phyloP scores from a whole-genome alignment of 129 eudicot species.

The Helichrysum umbraculigerum region DNA sequence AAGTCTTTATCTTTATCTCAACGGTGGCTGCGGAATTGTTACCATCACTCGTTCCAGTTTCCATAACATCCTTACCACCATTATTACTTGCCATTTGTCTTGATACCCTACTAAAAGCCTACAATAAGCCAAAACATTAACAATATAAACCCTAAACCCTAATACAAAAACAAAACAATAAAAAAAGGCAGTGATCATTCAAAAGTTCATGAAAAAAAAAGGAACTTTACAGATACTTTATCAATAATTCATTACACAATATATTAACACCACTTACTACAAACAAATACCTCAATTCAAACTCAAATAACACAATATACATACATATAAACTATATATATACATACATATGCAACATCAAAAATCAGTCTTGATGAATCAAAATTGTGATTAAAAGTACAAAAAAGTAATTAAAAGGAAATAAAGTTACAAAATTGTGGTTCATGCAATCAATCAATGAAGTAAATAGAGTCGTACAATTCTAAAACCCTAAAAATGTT shows the following conservation, averaged over 20 bases:
- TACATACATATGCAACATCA: neutral
- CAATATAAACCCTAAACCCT: neutral
- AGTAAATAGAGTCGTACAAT: constrained; percentile 6
- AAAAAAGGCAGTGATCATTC: too few relatives aligned
- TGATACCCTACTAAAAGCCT: constrained; percentile 6
- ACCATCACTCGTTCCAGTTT: constrained; percentile 45
- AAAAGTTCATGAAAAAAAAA: too few relatives aligned
- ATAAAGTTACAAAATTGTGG: constrained; percentile 10
- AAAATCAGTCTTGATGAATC: neutral
- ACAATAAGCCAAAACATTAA: neutral
- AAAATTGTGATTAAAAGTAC: neutral
- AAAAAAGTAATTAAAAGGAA: neutral
- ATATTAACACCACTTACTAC: neutral
- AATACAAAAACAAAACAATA: too few relatives aligned
- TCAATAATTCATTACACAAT: neutral
- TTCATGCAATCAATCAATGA: constrained; percentile 23
- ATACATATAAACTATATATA: too few relatives aligned
- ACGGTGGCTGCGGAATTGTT: constrained; percentile 63
- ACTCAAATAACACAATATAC: constrained; percentile 8
- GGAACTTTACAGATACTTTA: too few relatives aligned
- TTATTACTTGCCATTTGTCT: constrained; percentile 60
- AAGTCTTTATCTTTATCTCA: constrained; percentile 92
- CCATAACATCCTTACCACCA: constrained; percentile 47
- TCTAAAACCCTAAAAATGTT: constrained; percentile 40
- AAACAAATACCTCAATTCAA: neutral